A percentile compares a stretch with the other conserved stretches of the same genome.
Evolutionary conservation across 352 stramenopile species (phyloP).

Genomic region (Saprolegnia parasitica): DNA sequence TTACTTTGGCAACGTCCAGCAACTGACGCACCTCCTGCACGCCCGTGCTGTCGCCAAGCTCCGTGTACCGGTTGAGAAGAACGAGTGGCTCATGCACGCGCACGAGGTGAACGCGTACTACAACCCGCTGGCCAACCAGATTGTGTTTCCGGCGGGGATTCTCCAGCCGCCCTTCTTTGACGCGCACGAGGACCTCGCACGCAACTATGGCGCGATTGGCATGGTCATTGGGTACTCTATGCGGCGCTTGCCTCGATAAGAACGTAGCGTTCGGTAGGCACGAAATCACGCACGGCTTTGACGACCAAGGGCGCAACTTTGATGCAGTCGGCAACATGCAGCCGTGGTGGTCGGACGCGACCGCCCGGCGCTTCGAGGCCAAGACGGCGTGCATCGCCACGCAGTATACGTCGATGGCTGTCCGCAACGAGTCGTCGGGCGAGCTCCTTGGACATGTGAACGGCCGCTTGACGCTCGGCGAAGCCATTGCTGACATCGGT

Average conservation of each 20-base stretch:
- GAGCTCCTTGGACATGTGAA: slow-evolving; percentile 55
- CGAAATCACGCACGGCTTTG: slow-evolving; percentile 95
- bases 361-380: slow-evolving; percentile 62
- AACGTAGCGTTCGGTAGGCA: slow-evolving; percentile 39
- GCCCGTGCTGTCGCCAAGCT: slow-evolving; percentile 10
- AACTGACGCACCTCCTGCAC: slow-evolving; percentile 45
- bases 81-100: slow-evolving; percentile 88
- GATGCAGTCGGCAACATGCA: slow-evolving; percentile 85
- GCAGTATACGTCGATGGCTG: slow-evolving; percentile 53
- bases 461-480: slow-evolving; percentile 67
- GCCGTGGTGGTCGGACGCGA: slow-evolving; percentile 90
- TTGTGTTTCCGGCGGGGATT: slow-evolving; percentile 95
- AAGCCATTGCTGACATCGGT: slow-evolving; percentile 84
- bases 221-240: slow-evolving; percentile 74
- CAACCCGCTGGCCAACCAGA: slow-evolving; percentile 72
- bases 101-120: slow-evolving; percentile 92
- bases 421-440: slow-evolving; percentile 17
- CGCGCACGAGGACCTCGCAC: slow-evolving; percentile 64
- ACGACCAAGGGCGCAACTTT: slow-evolving; percentile 89
- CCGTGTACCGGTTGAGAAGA: slow-evolving; percentile 44
- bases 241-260: background rate
- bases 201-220: slow-evolving; percentile 93
- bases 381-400: slow-evolving; percentile 59
- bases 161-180: slow-evolving; percentile 93
- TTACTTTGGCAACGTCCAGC: slow-evolving; percentile 49